Percentiles rank a stretch among this genome's conserved stretches.
These are phyloP conservation scores for Hyaloscypha hepaticicola DNA, from an alignment of 495 filamentous ascomycete species.

Conservation along the genomic window DNA sequence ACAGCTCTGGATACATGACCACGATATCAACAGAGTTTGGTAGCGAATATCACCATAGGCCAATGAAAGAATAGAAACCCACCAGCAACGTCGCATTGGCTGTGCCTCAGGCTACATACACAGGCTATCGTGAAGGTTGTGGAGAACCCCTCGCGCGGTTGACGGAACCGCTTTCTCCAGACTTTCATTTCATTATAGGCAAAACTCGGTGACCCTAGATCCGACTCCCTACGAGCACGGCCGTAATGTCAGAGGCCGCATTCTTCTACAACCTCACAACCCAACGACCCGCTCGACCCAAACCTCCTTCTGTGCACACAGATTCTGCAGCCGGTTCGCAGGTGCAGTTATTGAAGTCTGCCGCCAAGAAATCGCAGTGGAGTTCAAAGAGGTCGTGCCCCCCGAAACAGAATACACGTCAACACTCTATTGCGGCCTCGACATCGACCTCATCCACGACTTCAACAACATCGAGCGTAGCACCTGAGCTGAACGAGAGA, in stretches of 20 bases:
- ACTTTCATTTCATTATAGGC: conserved; percentile 19
- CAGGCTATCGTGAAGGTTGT: no score
- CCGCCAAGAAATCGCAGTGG: conserved; percentile 1
- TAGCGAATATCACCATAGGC: conserved; percentile 7
- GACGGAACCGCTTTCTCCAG: conserved; percentile 17
- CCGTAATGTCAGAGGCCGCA: conserved; percentile 26
- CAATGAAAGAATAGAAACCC: conserved; percentile 1
- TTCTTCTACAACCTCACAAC: conserved; percentile 24
- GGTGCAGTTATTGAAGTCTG: conserved; percentile 9
- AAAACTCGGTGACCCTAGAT: conserved; percentile 15
- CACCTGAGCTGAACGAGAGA: not conserved
- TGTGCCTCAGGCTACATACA: not conserved
- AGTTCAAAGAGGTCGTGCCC: conserved; percentile 2
- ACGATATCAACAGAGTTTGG: not conserved
- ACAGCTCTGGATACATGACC: not conserved
- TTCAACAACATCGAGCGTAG: conserved; percentile 4
- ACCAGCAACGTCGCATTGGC: not conserved
- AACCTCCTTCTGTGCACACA: conserved; percentile 18
- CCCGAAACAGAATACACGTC: conserved; percentile 17
- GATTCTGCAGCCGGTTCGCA: conserved; percentile 9
- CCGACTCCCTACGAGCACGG: conserved; percentile 7
- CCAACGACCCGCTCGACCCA: conserved; percentile 13
- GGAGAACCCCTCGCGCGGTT: not conserved
- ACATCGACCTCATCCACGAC: not conserved
- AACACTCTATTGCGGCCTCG: not conserved